Base-by-base conservation (phyloP, 2,329 filamentous ascomycete genomes). In the Colletotrichum zoysiae region DNA sequence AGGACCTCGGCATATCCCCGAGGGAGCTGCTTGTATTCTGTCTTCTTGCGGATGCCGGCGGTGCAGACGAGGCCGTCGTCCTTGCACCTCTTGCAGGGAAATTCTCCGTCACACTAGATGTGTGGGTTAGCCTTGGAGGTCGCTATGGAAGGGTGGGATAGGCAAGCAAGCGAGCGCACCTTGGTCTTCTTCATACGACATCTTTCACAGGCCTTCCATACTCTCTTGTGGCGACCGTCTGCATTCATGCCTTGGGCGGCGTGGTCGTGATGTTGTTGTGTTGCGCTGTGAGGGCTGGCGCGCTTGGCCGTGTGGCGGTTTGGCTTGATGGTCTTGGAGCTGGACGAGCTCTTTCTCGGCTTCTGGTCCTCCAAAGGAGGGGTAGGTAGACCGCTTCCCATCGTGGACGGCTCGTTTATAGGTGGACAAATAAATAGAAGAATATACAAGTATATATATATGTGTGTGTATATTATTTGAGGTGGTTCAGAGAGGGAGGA, bases 171-270 rank as follows among this genome's bases (percentile, higher is more conserved):
- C 57, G 8, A 30, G 46, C 73, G 61, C 81, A 89, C 89, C 88
- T 91, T 91, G 65, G 89, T 91, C 84, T 91, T 91, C 85, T 91
- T 91, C 88, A 91, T 91, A 74, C 89, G 83, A 83, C 89, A 91
- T 75, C 89, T 83, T 80, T 91, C 89, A 74, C 89, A 91, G 23
- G 89, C 89, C 78, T 91, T 91, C 89, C 89, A 91, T 66, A 91
- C 89, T 75, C 89, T 83, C 82, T 91, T 91, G 77, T 91, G 88
- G 74, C 89, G 84, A 59, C 85, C 86, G 74, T 90, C 88, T 33
- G 69, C 59, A 64, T 79, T 75, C 74, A 86, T 82, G 51, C 81
- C 81, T 67, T 80, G 78, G 53, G 78, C 72, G 55, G 79, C 69
- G 70, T 82, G 79, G 63, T 83, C 81, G 65, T 84, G 82, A 71